Evolutionary conservation across 345 rosid species (phyloP), one percentile per base, ranked within the genome.

Genomic region (Clausena lansium): DNA sequence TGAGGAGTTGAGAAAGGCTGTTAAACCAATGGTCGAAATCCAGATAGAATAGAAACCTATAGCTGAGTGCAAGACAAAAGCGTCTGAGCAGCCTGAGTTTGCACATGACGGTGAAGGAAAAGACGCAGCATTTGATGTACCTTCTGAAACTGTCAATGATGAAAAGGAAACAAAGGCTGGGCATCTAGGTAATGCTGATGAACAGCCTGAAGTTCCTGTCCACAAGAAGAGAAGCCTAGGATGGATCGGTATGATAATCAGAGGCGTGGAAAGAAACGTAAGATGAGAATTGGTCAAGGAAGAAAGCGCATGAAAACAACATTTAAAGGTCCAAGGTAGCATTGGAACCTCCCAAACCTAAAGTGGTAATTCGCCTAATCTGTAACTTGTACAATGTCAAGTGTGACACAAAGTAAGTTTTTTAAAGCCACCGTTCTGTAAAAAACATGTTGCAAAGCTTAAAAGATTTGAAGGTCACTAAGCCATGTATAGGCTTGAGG

Each of bases 301-400:
- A 80, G 71, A 64, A 78, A 81, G 68, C 38, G 68, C 28, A 45
- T 14, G 64, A 81, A 62, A 79, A 77, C 68, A 79, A 79, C 64
- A 67, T 71, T 59, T 58, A 79, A 70, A 70, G 54, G 57, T 65
- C 59, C 61, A 32, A 75, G 74, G 28, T 69, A 9, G 27, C 47
- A 59, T 22, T 38, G 27, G 82, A 79, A 70, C 79, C 81, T 70
- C 71, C 58, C 72, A 73, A 78, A 71, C 79, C 79, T 20, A 83
- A 83, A 79, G 81, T 70, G 14, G 81, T 78, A 19, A 75, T 66
- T 77, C 84, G 82, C 15, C n/a, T 86, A n/a, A 55, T 82, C 22
- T 84, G 89, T 28, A 82, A 76, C 50, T 28, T 84, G 63, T 84
- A 85, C 81, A 84, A 84, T 71, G 81, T 80, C 77, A 80, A 78